Evolutionary conservation across 208 protist species (phyloP), one percentile per base, ranked within the genome.

Genomic region (Vickermania ingenoplastis): DNA sequence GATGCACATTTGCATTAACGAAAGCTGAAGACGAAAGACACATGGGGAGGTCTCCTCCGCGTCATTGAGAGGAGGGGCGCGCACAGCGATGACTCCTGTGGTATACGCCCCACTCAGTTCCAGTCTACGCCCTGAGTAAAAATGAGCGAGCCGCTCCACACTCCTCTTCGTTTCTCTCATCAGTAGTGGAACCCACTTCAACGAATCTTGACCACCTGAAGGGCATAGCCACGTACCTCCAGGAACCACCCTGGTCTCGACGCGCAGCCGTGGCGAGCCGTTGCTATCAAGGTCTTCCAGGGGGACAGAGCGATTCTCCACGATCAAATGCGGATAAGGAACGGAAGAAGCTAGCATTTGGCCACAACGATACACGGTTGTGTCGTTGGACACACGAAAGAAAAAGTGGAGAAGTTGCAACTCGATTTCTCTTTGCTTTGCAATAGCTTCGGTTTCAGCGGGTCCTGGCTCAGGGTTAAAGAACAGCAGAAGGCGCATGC

Each of bases 1-100:
- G n/a, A 79, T 62, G 49, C 64, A 60, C 45, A 74, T 61, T 58
- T 83, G 77, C 31, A 69, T 14, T 24, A 79, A 66, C 0, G 68
- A 76, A 0, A 83, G 57, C 55, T 62, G 63, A 45, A 81, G 45
- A 23, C 29, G 70, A 4, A 76, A 17, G 36, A n/a, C 11, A 45
- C 11, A n/a, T n/a, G 17, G 36, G 11, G 17, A 7, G 11, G 36
- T 7, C 17, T n/a, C 17, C 7, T 7, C 36, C 36, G 36, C 36
- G 17, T 7, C 17, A 17, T 45, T 45, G 7, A 17, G 7, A 17
- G 17, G 7, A 17, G 36, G 36, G 17, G 36, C 11, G 11, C 36
- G 36, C 7, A 45, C 36, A n/a, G 11, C 11, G 11, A 45, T 45
- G 11, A 45, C 36, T 45, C 36, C 36, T 45, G 36, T 45, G 36